Conservation (phyloP, 352 stramenopile species). For the Peronospora farinosa region DNA sequence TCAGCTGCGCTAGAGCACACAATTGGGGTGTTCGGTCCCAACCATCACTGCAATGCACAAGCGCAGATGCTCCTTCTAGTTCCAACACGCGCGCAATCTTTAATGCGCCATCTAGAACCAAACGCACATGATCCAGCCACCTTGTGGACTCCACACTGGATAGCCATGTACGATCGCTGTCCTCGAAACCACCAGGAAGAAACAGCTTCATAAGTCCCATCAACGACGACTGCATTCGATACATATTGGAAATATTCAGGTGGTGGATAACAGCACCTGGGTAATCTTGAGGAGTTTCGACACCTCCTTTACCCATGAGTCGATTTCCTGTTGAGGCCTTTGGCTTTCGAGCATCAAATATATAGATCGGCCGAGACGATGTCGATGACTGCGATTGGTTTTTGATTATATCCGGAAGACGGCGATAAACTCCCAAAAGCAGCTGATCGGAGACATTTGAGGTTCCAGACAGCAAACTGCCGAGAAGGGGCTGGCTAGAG, state of each 20-base stretch:
- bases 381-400: conserved; percentile 57
- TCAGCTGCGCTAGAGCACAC: conserved; percentile 70
- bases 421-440: conserved; percentile 63
- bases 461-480: conserved; percentile 59
- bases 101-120: conserved; percentile 74
- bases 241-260: conserved; percentile 91
- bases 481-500: conserved; percentile 75
- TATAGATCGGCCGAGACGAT: conserved; percentile 76
- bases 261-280: conserved; percentile 72
- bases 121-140: conserved; percentile 81
- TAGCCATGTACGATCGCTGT: conserved; percentile 63
- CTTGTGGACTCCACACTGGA: conserved; percentile 67
- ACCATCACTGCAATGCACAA: conserved; percentile 86
- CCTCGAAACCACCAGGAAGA: conserved; percentile 51
- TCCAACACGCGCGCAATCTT: conserved; percentile 86
- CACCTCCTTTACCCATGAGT: conserved; percentile 87
- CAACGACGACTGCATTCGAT: conserved; percentile 85
- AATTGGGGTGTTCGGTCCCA: conserved; percentile 85
- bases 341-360: conserved; percentile 87
- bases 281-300: conserved; percentile 83
- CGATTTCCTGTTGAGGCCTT: conserved; percentile 87
- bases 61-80: conserved; percentile 66
- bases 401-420: conserved; percentile 75
- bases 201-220: conserved; percentile 66
- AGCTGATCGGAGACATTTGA: conserved; percentile 76